phyloP scores from a whole-genome alignment of 1,139 yeast genomes.

The Blastobotrys aristatus region DNA sequence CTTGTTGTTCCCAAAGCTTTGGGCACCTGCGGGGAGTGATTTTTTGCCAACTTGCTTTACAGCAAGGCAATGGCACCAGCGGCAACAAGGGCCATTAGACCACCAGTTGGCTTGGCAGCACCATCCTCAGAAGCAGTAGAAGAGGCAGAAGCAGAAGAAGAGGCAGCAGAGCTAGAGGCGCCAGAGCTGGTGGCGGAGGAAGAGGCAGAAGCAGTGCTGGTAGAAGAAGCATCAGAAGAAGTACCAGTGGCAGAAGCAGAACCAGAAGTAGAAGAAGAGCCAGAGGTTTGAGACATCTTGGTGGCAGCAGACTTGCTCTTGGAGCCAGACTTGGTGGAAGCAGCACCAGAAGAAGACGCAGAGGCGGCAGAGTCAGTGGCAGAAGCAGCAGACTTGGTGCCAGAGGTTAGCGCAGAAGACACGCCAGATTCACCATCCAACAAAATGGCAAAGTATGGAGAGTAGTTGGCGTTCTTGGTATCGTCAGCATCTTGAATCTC shows the following conservation, averaged over 20 bases:
- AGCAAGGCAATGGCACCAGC: constrained; percentile 20
- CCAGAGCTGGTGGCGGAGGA: constrained; percentile 18
- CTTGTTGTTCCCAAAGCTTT: too few species aligned
- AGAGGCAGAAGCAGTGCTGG: constrained; percentile 14
- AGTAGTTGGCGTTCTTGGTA: constrained; percentile 25
- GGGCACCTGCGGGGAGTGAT: too few species aligned
- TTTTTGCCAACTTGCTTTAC: neutral
- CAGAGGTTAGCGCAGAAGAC: constrained; percentile 38
- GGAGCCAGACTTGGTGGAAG: constrained; percentile 15
- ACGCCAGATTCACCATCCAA: constrained; percentile 21
- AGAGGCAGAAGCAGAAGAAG: constrained; percentile 18
- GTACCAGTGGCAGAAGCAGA: constrained; percentile 15
- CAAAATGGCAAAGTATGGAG: constrained; percentile 32
- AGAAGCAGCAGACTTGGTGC: constrained; percentile 23
- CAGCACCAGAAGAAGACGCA: constrained; percentile 16
- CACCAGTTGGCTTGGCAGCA: constrained; percentile 14
- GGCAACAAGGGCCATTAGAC: constrained; percentile 16
- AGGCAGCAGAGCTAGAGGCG: constrained; percentile 22
- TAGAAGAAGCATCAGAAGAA: constrained; percentile 19
- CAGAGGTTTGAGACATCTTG: constrained; percentile 15
- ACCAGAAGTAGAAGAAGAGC: constrained; percentile 19
- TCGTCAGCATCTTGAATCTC: constrained; percentile 28
- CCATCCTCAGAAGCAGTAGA: constrained; percentile 15
- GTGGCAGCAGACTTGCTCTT: constrained; percentile 20
- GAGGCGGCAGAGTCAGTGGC: constrained; percentile 24